Evolutionary conservation across 768 basidiomycete genomes (phyloP), one percentile per base, ranked within the genome.

Genomic region (Amylocystis lapponica): DNA sequence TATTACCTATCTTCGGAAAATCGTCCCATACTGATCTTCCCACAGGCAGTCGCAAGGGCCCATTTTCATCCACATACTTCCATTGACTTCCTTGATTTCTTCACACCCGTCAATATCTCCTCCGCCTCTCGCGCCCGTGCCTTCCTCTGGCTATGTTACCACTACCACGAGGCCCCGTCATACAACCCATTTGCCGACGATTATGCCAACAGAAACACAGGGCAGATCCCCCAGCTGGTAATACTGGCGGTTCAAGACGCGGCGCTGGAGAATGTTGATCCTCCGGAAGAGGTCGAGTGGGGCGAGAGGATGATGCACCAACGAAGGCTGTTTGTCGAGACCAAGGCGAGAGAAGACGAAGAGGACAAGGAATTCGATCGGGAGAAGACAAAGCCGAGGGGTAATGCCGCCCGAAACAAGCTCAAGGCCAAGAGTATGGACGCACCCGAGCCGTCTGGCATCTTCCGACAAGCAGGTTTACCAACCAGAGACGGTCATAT

Each of bases 111-210:
- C 27, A 48, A 58, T 27, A 47, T 70, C 29, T 66, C 72, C 3
- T 69, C 72, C 6, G 48, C 43, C 10, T 64, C 67, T 27, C 69
- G 73, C 13, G 72, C 74, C 1, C 60, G 56, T 11, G 70, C 69
- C 4, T 69, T 77, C 49, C 68, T 76, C 21, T 71, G 70, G 66
- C 61, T 75, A 21, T 55, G 71, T 38, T 70, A 66, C 52, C 70
- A 71, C 49, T 72, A 74, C 53, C 64, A 73, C 52, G 74, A 76
- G 52, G 52, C 52, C 14, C 50, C 61, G 8, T 43, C 51, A 1
- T 45, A 43, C 22, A 73, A 73, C 41, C 66, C 70, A 1, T 73
- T 71, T 51, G 52, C 59, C 20, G 59, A 63, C 37, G 59, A 63
- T 7, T 55, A 60, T 30, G 46, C 61, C 7, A 47, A 29, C 14